Evolutionary conservation across 805 yeast species (phyloP), one percentile per base, ranked within the genome.

Genomic region (Candida vartiovaarae): DNA sequence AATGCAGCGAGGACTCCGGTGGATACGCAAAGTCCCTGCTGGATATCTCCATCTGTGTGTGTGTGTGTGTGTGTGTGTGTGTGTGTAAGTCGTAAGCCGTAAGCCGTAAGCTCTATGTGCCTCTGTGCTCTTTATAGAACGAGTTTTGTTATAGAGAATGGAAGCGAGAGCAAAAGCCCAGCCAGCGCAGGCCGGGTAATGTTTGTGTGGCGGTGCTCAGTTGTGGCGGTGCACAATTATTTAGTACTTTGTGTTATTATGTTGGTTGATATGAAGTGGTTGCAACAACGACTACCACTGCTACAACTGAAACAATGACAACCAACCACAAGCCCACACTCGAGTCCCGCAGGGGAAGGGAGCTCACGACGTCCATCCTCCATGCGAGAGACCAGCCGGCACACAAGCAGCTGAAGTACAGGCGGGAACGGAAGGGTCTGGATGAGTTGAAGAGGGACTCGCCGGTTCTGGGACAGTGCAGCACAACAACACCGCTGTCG

Each of bases 11-110:
- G 50, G 86, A 80, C 28, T 71, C 63, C 11, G 67, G 71, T 5
- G 78, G 77, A 57, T 91, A 90, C 26, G 90, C 98, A 67, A 78
- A 91, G 63, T 91, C 98, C 49, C 80, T 78, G 20, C 87, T 78
- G 1, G 79, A 72, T 31, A 81, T 68, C 35, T 30, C 27, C 40
- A 38, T 38, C 20, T 9, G 6, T n/a, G n/a, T 9, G 11, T 35
- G 31, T 46, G 41, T 4, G 44, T 46, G 32, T 44, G 43, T 44
- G 34, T 25, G 33, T 29, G 15, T 15, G 29, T 36, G 30, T 30
- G 26, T 30, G 20, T 25, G 32, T 15, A 15, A 15, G 20, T 2
- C 2, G 20, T 15, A 15, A 15, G 20, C 20, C 20, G 20, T 15
- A 15, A 15, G 20, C 20, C 20, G 20, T 15, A 15, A 15, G 20